Conservation (phyloP, 2,329 filamentous ascomycete genomes). For the Botrytis fabae region DNA sequence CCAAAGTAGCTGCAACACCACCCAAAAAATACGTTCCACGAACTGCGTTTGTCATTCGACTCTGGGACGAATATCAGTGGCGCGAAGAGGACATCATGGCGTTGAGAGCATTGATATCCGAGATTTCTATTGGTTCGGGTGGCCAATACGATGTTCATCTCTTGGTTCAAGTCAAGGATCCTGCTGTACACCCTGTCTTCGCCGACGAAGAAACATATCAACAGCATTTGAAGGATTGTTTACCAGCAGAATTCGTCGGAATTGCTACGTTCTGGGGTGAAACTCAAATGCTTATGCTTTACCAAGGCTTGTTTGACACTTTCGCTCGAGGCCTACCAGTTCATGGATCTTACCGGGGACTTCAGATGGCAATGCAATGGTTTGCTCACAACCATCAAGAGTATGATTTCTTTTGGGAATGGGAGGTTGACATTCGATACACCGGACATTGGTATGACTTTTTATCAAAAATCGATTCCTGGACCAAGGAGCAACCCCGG, state of each 20-base stretch:
- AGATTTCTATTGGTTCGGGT: conserved; percentile 76
- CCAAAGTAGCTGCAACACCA: conserved; percentile 15
- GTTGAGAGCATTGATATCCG: conserved; percentile 79
- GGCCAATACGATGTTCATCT: conserved; percentile 86
- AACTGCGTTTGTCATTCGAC: conserved; percentile 78
- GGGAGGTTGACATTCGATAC: conserved; percentile 92
- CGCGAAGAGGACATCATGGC: conserved; percentile 79
- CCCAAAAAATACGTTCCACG: conserved; percentile 48
- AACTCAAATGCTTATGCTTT: conserved; percentile 86
- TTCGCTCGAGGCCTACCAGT: conserved; percentile 71
- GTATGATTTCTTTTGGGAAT: conserved; percentile 91
- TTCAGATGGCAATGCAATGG: conserved; percentile 93
- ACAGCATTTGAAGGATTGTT: conserved; percentile 63
- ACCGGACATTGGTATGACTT: conserved; percentile 83
- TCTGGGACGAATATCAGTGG: conserved; percentile 80
- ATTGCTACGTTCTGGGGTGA: conserved; percentile 93
- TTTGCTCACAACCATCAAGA: conserved; percentile 87
- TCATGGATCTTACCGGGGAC: conserved; percentile 88
- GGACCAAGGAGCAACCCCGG: conserved; percentile 71
- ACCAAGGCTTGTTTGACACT: conserved; percentile 81
- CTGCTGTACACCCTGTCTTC: conserved; percentile 77
- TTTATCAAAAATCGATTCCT: conserved; percentile 67
- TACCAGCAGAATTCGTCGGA: conserved; percentile 83
- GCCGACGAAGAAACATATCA: conserved; percentile 69
- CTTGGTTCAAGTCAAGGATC: conserved; percentile 79